Evolutionary conservation across 345 rosid genomes (phyloP).

Genomic region (Limnanthes douglasii): DNA sequence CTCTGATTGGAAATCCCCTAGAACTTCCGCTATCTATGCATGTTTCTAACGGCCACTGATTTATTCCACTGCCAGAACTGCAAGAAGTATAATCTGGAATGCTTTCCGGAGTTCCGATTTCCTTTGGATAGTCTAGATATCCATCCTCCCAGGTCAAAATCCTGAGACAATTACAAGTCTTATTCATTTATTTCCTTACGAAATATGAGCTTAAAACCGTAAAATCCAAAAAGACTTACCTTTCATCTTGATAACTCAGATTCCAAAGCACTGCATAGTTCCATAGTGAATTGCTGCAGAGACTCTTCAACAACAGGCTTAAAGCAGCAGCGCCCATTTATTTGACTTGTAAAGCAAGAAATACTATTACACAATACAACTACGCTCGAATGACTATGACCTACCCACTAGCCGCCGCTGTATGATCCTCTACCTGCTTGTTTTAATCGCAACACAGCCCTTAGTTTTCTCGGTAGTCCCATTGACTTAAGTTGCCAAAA

Average conservation of each 20-base stretch:
- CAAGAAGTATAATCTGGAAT: too few species aligned
- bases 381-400: slow-evolving; percentile 3
- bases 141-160: slow-evolving; percentile 87
- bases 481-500: too few species aligned
- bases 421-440: slow-evolving; percentile 98
- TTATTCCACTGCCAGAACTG: too few species aligned
- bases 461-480: slow-evolving; percentile 75
- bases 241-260: slow-evolving; percentile 59
- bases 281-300: slow-evolving; percentile 73
- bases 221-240: too few species aligned
- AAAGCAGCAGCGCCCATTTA: slow-evolving; percentile 44
- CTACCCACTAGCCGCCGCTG: slow-evolving; percentile 63
- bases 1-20: too few species aligned
- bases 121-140: too few species aligned
- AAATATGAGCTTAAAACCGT: too few species aligned
- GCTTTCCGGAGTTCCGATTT: too few species aligned
- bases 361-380: slow-evolving; percentile 4
- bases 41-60: too few species aligned
- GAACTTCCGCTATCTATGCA: too few species aligned
- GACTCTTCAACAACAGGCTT: slow-evolving; percentile 44
- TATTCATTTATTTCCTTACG: too few species aligned
- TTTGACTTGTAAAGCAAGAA: neutral
- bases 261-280: slow-evolving; percentile 86
- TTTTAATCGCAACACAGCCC: slow-evolving; percentile 76
- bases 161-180: too few species aligned